phyloP scores from a whole-genome alignment of 2,329 filamentous ascomycete species.

The Trichoderma semiorbis region DNA sequence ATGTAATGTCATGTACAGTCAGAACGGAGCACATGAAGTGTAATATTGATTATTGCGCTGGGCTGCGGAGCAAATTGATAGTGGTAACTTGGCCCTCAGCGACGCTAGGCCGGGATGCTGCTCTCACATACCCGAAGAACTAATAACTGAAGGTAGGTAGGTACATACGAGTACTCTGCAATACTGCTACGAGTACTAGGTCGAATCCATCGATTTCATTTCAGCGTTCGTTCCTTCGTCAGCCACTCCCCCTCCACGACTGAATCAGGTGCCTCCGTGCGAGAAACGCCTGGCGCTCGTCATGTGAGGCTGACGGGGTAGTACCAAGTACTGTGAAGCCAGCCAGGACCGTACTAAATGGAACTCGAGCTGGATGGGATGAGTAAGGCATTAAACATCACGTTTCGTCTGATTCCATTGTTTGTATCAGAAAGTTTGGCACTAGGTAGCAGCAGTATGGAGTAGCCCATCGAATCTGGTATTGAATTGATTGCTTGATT shows the following conservation, averaged over 20 bases:
- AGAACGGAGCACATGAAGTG: neutral
- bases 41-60: neutral
- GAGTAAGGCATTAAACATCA: neutral
- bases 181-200: neutral
- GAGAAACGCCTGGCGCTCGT: constrained; percentile 12
- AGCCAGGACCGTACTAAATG: no score
- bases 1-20: neutral
- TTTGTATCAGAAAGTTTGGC: neutral
- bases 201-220: neutral
- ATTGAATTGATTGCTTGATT: neutral
- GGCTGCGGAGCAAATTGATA: neutral
- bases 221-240: constrained; percentile 6
- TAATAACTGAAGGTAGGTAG: neutral
- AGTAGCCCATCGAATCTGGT: neutral
- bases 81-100: neutral
- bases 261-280: constrained; percentile 19
- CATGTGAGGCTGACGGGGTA: neutral
- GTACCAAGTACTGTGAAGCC: neutral
- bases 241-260: constrained; percentile 13
- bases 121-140: neutral
- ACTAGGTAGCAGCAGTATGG: neutral
- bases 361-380: no score
- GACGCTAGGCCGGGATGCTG: neutral
- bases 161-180: neutral
- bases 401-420: neutral